Conservation (phyloP, 2,329 filamentous ascomycete genomes). For the Mariannaea elegans region DNA sequence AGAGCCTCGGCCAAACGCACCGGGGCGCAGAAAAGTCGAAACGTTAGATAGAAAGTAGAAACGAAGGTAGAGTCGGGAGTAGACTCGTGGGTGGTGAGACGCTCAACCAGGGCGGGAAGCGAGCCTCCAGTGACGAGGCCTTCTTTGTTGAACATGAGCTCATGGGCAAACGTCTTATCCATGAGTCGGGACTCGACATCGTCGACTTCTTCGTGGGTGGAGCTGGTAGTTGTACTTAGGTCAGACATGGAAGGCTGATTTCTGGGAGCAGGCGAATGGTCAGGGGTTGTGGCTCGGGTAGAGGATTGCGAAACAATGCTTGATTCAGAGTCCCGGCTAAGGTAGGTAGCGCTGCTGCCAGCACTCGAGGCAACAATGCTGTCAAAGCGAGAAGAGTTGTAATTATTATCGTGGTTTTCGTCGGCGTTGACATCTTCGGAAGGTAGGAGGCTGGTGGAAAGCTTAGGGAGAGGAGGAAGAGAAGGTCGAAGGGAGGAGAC, state of each 20-base stretch:
- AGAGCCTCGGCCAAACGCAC: slow-evolving; percentile 80
- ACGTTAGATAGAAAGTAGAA: slow-evolving; percentile 95
- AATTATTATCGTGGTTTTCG: slow-evolving; percentile 61
- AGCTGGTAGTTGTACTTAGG: slow-evolving; percentile 72
- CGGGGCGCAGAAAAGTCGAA: slow-evolving; percentile 89
- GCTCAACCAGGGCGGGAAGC: slow-evolving; percentile 89
- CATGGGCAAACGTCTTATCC: slow-evolving; percentile 91
- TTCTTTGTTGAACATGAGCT: slow-evolving; percentile 93
- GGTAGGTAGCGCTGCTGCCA: slow-evolving; percentile 80
- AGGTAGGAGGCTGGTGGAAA: slow-evolving; percentile 60
- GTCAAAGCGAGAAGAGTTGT: slow-evolving; percentile 66
- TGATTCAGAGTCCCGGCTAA: slow-evolving; percentile 82
- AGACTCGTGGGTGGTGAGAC: slow-evolving; percentile 89
- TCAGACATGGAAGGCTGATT: slow-evolving; percentile 73
- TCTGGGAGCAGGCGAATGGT: slow-evolving; percentile 64
- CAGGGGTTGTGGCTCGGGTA: slow-evolving; percentile 88
- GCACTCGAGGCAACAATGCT: slow-evolving; percentile 79
- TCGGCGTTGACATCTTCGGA: slow-evolving; percentile 59
- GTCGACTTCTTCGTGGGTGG: slow-evolving; percentile 76
- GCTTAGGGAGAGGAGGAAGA: slow-evolving; percentile 65
- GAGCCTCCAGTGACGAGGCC: slow-evolving; percentile 94
- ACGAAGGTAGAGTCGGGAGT: slow-evolving; percentile 93
- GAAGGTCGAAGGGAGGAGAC: slow-evolving; percentile 57
- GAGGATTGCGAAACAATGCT: slow-evolving; percentile 84
- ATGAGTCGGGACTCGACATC: slow-evolving; percentile 86